phyloP scores from a whole-genome alignment of 148 eudicot genomes.

The Cornus kousa region DNA sequence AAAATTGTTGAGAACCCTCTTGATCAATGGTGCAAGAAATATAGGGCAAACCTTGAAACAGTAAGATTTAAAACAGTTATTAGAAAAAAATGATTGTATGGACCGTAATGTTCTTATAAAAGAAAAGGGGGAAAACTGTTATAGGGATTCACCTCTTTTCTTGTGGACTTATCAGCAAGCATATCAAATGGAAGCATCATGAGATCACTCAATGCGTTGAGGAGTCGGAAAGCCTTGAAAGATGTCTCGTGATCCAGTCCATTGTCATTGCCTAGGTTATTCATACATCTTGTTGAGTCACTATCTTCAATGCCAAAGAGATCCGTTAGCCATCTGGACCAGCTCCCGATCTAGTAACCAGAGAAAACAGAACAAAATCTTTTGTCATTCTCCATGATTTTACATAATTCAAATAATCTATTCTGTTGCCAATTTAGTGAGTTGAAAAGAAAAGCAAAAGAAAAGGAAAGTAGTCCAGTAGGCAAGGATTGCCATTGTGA shows the following conservation, averaged over 20 bases:
- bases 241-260: conserved; percentile 26
- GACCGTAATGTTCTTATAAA: neutral
- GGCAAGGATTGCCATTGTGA: too few relatives aligned
- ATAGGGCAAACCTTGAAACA: conserved; percentile 74
- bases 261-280: conserved; percentile 21
- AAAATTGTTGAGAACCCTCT: conserved; percentile 61
- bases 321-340: conserved; percentile 91
- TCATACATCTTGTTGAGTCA: conserved; percentile 30
- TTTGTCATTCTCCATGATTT: too few relatives aligned
- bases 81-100: neutral
- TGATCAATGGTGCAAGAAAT: conserved; percentile 56
- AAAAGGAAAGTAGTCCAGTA: too few relatives aligned
- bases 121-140: neutral
- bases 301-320: conserved; percentile 67
- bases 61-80: conserved; percentile 14
- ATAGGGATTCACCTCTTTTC: conserved; percentile 62
- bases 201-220: conserved; percentile 83
- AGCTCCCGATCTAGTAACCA: conserved; percentile 61
- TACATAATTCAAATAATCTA: too few relatives aligned
- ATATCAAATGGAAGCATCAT: conserved; percentile 97
- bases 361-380: conserved; percentile 4
- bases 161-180: conserved; percentile 67
- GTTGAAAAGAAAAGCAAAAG: too few relatives aligned
- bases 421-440: too few relatives aligned
- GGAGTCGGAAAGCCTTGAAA: conserved; percentile 72